Base-by-base conservation (phyloP, 352 stramenopile species). In the Globisporangium emineosum region DNA sequence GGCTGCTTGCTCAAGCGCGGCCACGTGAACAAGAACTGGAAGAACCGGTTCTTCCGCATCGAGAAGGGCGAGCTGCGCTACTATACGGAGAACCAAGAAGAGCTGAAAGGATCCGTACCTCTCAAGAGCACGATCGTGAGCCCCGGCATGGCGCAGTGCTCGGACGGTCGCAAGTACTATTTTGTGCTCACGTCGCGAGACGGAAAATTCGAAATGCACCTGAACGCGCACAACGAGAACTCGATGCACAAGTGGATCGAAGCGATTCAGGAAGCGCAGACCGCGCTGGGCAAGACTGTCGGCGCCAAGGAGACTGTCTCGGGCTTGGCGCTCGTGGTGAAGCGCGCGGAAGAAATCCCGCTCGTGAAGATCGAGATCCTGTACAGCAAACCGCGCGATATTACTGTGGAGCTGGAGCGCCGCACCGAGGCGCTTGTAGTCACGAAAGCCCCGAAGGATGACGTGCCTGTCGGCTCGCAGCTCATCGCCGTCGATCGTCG, bases 231-330 rank as follows among this genome's bases (percentile, higher is more conserved):
- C 42, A 93, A 86, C 35, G 86, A 96, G 43, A 78, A 75, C 29
- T 83, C 80, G n/a, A 96, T 96, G 88, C 86, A 92, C 33, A 70
- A 81, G 29, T 96, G 88, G 88, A 93, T 96, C 57, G 83, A 96
- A 59, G 88, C 85, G 35, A 68, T 96, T 42, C 82, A 92, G 65
- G 83, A 93, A 64, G 84, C 83, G 3, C 75, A 94, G 57, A 83
- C 75, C 5, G 80, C 83, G 15, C 60, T 94, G 21, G 68, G 75
- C 13, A 69, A 68, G 23, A 81, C 77, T 57, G 57, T 40, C 7
- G 77, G 75, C 12, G 66, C 69, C 6, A 86, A 81, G 52, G 82
- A 69, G 35, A 91, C 81, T 0, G 81, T 91, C 9, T 71, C 77
- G 0, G 86, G 83, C 0, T 68, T 94, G 21, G 83, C 81, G 7